phyloP scores from a whole-genome alignment of 805 yeast species.

The Ogataea chonburiensis region DNA sequence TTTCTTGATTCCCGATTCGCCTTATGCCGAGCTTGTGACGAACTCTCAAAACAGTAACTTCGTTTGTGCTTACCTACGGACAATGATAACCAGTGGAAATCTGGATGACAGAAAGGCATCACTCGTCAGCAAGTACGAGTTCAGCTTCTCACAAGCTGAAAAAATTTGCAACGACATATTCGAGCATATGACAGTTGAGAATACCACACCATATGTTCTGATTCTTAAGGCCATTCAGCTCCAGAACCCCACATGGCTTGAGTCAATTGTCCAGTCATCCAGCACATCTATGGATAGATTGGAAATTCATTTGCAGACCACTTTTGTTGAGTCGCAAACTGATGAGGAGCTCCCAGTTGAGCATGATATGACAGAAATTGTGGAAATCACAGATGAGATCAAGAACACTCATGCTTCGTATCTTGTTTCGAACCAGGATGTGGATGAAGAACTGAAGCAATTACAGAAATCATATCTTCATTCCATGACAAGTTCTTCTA shows the following conservation, averaged over 20 bases:
- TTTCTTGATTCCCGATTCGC: constrained; percentile 21
- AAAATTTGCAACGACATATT: constrained; percentile 25
- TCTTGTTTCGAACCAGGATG: constrained; percentile 29
- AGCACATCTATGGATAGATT: constrained; percentile 43
- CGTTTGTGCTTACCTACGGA: constrained; percentile 30
- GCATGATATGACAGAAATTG: constrained; percentile 26
- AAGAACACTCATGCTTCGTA: constrained; percentile 33
- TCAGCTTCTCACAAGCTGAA: constrained; percentile 24
- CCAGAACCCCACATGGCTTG: constrained; percentile 38
- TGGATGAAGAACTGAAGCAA: constrained; percentile 41
- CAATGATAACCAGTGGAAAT: constrained; percentile 20
- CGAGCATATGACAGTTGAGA: constrained; percentile 13
- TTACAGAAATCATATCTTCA: constrained; percentile 44
- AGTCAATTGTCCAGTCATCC: constrained; percentile 37
- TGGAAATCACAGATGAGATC: constrained; percentile 7
- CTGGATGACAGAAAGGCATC: constrained; percentile 14
- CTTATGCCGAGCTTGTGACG: constrained; percentile 20
- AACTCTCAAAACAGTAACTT: constrained; percentile 27
- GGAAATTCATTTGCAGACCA: constrained; percentile 68
- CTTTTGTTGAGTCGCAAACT: constrained; percentile 40
- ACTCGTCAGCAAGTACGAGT: constrained; percentile 13
- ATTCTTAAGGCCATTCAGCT: constrained; percentile 39
- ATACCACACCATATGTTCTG: constrained; percentile 28
- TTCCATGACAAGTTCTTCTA: constrained; percentile 35
- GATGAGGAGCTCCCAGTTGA: constrained; percentile 22